Evolutionary conservation across 2,329 filamentous ascomycete genomes (phyloP).

Genomic region (Xylariaceae sp.): DNA sequence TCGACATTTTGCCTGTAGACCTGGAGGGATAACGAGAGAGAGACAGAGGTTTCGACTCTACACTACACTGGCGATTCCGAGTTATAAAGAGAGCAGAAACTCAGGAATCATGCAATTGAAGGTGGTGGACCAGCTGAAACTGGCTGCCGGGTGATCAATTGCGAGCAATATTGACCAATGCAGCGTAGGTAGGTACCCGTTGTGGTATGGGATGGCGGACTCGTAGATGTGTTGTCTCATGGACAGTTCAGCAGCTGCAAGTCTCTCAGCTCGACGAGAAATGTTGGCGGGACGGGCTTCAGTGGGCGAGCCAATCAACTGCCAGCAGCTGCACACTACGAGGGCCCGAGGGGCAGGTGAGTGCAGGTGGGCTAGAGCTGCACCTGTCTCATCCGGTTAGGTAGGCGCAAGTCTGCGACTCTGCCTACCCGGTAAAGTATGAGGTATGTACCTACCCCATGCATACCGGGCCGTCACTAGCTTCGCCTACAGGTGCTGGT

Average conservation of each 20-base stretch:
- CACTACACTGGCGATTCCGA: constrained; percentile 14
- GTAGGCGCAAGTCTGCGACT: no score
- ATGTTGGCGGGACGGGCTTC: no score
- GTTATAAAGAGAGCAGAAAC: constrained; percentile 21
- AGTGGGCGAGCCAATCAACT: no score
- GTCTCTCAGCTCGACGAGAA: no score
- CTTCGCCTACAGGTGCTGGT: neutral
- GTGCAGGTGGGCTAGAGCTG: no score
- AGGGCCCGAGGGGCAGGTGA: no score
- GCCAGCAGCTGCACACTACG: no score
- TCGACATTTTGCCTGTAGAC: constrained; percentile 58
- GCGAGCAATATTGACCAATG: constrained; percentile 26
- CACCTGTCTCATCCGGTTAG: no score
- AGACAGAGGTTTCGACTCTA: constrained; percentile 7
- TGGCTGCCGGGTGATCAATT: constrained; percentile 24
- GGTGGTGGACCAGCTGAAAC: constrained; percentile 16
- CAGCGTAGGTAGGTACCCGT: constrained; percentile 22
- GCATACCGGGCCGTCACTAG: neutral
- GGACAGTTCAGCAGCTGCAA: no score
- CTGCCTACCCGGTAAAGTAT: neutral
- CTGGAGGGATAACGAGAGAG: neutral
- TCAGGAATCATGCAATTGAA: constrained; percentile 1
- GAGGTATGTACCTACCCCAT: neutral
- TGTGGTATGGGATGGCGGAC: constrained; percentile 22
- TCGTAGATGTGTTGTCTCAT: no score